Evolutionary conservation across 306 rosid genomes (phyloP).

Genomic region (Canavalia gladiata): DNA sequence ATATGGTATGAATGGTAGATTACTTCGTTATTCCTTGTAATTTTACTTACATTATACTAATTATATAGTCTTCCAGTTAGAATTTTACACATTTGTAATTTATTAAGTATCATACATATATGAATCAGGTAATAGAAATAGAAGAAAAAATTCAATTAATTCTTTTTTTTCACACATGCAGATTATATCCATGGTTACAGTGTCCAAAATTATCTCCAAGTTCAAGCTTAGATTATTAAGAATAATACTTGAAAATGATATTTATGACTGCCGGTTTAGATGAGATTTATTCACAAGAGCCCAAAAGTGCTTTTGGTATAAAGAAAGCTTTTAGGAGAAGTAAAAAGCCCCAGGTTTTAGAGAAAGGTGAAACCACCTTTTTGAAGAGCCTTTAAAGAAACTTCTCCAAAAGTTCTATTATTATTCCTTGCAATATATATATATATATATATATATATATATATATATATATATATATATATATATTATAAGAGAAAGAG

Average conservation of each 20-base stretch:
- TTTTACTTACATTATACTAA: background rate
- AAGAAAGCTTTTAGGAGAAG: conserved; percentile 7
- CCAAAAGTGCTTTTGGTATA: conserved; percentile 17
- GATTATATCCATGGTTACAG: background rate
- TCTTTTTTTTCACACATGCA: background rate
- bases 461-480: too few relatives aligned
- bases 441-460: background rate
- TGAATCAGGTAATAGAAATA: background rate
- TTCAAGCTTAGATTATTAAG: conserved; percentile 20
- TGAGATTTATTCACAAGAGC: conserved; percentile 16
- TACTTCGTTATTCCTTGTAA: conserved; percentile 22
- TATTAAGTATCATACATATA: background rate
- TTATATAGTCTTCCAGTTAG: background rate
- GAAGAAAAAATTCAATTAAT: background rate
- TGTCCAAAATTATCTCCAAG: conserved; percentile 9
- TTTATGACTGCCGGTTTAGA: background rate
- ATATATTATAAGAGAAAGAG: too few relatives aligned
- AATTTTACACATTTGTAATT: conserved; percentile 1
- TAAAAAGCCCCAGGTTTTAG: background rate
- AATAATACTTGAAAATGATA: conserved; percentile 3
- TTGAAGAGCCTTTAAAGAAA: background rate
- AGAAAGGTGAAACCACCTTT: conserved; percentile 11
- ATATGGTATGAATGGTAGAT: background rate
- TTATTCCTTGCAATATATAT: background rate
- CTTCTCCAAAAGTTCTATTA: conserved; percentile 32